Evolutionary conservation across 2,329 filamentous ascomycete species (phyloP).

Genomic region (Fusarium irregulare): DNA sequence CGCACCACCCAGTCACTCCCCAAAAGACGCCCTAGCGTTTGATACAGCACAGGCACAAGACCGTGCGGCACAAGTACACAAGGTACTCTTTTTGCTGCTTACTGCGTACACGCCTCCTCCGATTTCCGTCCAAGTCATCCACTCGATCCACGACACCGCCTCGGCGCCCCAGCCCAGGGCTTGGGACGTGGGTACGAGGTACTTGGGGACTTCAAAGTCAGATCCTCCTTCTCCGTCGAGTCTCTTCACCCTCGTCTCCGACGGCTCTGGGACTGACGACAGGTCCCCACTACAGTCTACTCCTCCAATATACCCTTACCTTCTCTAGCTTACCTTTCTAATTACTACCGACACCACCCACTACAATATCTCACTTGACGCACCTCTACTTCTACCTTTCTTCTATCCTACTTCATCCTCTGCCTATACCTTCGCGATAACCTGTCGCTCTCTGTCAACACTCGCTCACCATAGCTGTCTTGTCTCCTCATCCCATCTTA

Average conservation of each 20-base stretch:
- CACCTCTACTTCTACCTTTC: slow-evolving; percentile 24
- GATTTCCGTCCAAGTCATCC: slow-evolving; percentile 36
- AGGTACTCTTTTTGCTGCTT: slow-evolving; percentile 2
- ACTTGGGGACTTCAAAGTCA: slow-evolving; percentile 34
- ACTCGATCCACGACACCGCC: slow-evolving; percentile 47
- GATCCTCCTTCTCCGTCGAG: slow-evolving; percentile 38
- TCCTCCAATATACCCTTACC: slow-evolving; percentile 45
- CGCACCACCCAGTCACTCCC: slow-evolving; percentile 26
- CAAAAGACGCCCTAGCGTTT: slow-evolving; percentile 19
- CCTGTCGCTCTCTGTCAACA: slow-evolving; percentile 32
- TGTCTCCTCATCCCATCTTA: slow-evolving; percentile 7
- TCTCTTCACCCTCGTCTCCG: slow-evolving; percentile 36
- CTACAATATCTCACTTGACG: slow-evolving; percentile 41
- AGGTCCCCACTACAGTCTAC: slow-evolving; percentile 37
- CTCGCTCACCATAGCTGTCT: slow-evolving; percentile 39
- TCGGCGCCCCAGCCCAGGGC: slow-evolving; percentile 43
- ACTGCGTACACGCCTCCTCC: slow-evolving; percentile 38
- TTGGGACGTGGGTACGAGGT: slow-evolving; percentile 44
- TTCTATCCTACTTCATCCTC: slow-evolving; percentile 31
- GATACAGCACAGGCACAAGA: slow-evolving; percentile 33
- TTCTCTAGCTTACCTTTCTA: slow-evolving; percentile 39
- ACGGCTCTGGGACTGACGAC: slow-evolving; percentile 40
- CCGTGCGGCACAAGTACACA: slow-evolving; percentile 33
- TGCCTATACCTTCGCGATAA: slow-evolving; percentile 23
- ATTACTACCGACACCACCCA: slow-evolving; percentile 44